Conservation (phyloP, 345 rosid species). For the Melaleuca quinquenervia region DNA sequence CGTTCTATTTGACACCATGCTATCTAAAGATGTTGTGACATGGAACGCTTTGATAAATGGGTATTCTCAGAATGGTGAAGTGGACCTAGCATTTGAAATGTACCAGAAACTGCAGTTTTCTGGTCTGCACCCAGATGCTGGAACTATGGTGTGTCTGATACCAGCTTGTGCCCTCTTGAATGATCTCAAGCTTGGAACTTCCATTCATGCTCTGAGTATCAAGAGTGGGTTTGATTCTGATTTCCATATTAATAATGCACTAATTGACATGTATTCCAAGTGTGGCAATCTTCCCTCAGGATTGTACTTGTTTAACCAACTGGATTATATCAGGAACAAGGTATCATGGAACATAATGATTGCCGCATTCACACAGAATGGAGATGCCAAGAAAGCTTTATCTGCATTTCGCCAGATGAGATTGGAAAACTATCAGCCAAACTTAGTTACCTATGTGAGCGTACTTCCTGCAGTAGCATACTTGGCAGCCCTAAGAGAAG, state of each 20-base stretch:
- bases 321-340: constrained; percentile 20
- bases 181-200: constrained; percentile 30
- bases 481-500: constrained; percentile 29
- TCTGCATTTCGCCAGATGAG: constrained; percentile 34
- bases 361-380: constrained; percentile 37
- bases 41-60: constrained; percentile 56
- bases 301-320: constrained; percentile 23
- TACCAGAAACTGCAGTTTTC: constrained; percentile 25
- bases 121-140: constrained; percentile 26
- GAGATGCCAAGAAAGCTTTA: constrained; percentile 41
- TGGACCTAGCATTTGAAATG: constrained; percentile 20
- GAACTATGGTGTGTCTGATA: constrained; percentile 49
- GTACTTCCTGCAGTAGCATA: constrained; percentile 38
- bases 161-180: constrained; percentile 28
- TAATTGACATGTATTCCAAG: constrained; percentile 48
- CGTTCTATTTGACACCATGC: constrained; percentile 28
- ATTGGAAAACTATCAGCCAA: constrained; percentile 26
- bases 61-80: constrained; percentile 28
- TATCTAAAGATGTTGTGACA: constrained; percentile 36
- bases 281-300: constrained; percentile 35
- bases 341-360: constrained; percentile 58
- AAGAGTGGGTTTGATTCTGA: constrained; percentile 42
- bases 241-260: constrained; percentile 33
- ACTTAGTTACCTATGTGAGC: constrained; percentile 28
- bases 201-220: constrained; percentile 24